Base-by-base conservation (phyloP, 768 basidiomycete genomes). In the Podaxis pistillaris region DNA sequence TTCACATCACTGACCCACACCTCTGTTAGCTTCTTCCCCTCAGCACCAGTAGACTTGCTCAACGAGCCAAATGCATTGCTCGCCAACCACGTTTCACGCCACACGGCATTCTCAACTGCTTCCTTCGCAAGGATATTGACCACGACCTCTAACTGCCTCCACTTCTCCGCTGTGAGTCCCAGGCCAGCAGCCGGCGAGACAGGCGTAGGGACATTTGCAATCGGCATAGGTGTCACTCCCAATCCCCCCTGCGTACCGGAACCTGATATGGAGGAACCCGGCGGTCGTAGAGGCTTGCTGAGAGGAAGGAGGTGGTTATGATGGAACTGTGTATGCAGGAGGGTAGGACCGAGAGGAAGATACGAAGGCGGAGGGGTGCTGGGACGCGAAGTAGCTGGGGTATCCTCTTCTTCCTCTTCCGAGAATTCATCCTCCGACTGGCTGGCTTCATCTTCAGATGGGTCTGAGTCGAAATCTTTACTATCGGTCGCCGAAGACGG, bases 131-230 rank as follows among this genome's bases (percentile, higher is more conserved):
- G 71, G 46, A 83, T 82, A 53, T 79, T 79, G 3, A 86, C 91
- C 1, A 86, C 84, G 0, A 85, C 83, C 70, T 92, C 91, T 24
- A 93, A 75, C 1, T 84, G 83, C 69, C 85, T 87, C 2, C 84
- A 82, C 64, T 85, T 86, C 69, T 90, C 90, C 3, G 83, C 83
- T 1, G 85, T 77, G 0, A 83, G 81, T 3, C 88, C 88, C 36
- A 90, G 74, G 0, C 79, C 78, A 1, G 89, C 88, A 3, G 90
- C 91, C 19, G 93, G 93, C 0, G 92, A 94, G 2, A 94, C 90
- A 1, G 93, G 93, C 0, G 93, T 94, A 0, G 91, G 91, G 0
- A 88, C 91, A 12, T 78, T 80, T 8, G 68, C 67, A 8, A 73
- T 56, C 13, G 68, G 70, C 2, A 71, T 74, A 36, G 79, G 69